Base-by-base conservation (phyloP, 2,329 filamentous ascomycete genomes). In the Emydomyces testavorans region DNA sequence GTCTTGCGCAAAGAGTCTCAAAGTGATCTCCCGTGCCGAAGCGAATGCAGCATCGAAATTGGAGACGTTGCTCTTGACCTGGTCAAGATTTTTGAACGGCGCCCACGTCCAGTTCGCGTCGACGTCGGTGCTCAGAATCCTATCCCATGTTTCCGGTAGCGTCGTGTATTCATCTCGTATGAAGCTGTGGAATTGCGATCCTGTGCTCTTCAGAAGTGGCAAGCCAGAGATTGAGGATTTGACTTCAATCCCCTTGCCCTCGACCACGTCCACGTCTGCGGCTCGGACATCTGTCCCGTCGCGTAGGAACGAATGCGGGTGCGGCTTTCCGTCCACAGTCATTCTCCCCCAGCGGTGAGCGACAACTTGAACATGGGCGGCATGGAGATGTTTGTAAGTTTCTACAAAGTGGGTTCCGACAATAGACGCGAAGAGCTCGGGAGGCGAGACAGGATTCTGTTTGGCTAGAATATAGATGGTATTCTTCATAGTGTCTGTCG, bases 401-500 rank as follows among this genome's bases (percentile, higher is more conserved):
- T 85, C 76, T 62, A 95, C 70, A 71, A 96, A 96, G 74, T 98
- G 92, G 56, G 79, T 76, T 58, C 85, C 88, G 46, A 98, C 73
- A 58, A 85, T 83, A 60, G 82, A 78, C 56, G 85, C 90, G 65
- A 86, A 98, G 53, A 94, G 80, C 73, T 98, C 92, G 0, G 92
- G 90, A 13, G 92, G 89, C 57, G 82, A 87, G 58, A 98, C 84
- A 28, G 89, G 85, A 71, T 93, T 76, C 70, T 93, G 83, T 72
- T 94, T 95, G 62, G 92, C 90, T 62, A 86, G 83, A 70, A 98
- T 88, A 74, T 92, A 94, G 63, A 85, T 82, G 59, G 85, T 96
- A 71, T 98, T 94, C 74, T 98, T 98, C 72, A 96, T 94, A 21
- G 88, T 90, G 69, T 98, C 92, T 52, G 92, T 98, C 54, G 92